phyloP scores from a whole-genome alignment of 1,284 basidiomycete genomes.

The Boletus semigastroideus region DNA sequence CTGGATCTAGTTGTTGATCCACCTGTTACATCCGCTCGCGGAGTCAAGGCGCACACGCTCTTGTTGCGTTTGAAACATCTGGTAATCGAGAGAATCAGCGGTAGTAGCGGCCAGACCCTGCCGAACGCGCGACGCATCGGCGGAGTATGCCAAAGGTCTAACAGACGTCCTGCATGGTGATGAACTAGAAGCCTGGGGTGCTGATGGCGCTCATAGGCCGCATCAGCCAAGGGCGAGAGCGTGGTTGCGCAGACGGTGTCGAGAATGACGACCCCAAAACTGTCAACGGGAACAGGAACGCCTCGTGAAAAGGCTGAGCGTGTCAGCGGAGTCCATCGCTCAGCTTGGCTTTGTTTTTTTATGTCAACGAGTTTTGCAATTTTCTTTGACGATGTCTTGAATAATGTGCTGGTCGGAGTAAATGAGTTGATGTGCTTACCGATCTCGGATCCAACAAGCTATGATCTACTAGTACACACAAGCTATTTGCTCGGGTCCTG shows the following conservation, averaged over 20 bases:
- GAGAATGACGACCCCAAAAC: slow-evolving; percentile 29
- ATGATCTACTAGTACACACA: slow-evolving; percentile 29
- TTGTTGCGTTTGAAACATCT: slow-evolving; percentile 11
- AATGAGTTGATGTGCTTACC: slow-evolving; percentile 8
- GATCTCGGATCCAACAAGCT: not conserved
- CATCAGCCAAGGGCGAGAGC: slow-evolving; percentile 10
- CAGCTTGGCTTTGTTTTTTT: slow-evolving; percentile 18
- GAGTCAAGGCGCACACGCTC: slow-evolving; percentile 19
- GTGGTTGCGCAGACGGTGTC: slow-evolving; percentile 5
- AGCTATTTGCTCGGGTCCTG: slow-evolving; percentile 16
- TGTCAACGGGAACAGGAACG: slow-evolving; percentile 30
- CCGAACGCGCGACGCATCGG: slow-evolving; percentile 8
- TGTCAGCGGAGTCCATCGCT: slow-evolving; percentile 11
- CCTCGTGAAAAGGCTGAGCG: slow-evolving; percentile 18
- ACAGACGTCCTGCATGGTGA: slow-evolving; percentile 15
- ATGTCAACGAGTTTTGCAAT: slow-evolving; percentile 29
- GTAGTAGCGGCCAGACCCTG: slow-evolving; percentile 19
- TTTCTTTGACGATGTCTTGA: slow-evolving; percentile 14
- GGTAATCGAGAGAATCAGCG: slow-evolving; percentile 10
- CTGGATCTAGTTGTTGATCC: slow-evolving; percentile 12
- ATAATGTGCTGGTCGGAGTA: slow-evolving; percentile 1
- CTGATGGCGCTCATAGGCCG: not conserved
- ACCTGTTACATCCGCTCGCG: slow-evolving; percentile 15
- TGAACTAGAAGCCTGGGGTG: slow-evolving; percentile 1
- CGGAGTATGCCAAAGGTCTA: not conserved